A percentile compares a stretch with the other conserved stretches of the same genome.
Evolutionary conservation across 139 green algal genomes (phyloP).

Genomic region (Tetraselmis striata): DNA sequence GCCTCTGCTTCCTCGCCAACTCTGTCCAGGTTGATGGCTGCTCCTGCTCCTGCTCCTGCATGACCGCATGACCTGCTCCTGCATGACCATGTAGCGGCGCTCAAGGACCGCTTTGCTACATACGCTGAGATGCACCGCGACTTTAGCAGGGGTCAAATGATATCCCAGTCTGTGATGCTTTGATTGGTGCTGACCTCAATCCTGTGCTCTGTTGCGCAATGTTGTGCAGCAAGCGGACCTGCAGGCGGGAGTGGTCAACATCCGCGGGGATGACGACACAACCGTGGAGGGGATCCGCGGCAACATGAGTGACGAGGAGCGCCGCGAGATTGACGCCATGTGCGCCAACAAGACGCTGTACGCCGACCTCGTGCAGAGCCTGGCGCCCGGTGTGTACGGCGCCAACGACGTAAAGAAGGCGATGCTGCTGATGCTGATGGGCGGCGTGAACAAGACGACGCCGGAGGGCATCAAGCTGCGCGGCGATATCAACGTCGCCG

Average conservation of each 20-base stretch:
- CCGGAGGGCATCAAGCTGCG: constrained; percentile 80
- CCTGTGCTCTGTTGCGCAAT: too few species aligned
- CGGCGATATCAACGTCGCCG: constrained; percentile 98
- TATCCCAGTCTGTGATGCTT: too few species aligned
- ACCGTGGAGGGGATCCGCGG: constrained; percentile 53
- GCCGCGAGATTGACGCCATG: constrained; percentile 40
- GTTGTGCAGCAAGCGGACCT: constrained; percentile 40
- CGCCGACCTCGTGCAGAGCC: constrained; percentile 54
- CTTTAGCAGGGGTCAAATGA: too few species aligned
- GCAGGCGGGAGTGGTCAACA: constrained; percentile 67
- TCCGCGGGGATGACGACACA: constrained; percentile 56
- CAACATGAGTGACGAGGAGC: constrained; percentile 44
- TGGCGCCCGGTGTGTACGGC: constrained; percentile 82
- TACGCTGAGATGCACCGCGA: too few species aligned
- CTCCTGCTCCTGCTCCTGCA: background rate
- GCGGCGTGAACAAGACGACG: constrained; percentile 84
- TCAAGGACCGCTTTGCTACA: constrained; percentile 14
- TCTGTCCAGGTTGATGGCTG: constrained; percentile 41
- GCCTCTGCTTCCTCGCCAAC: constrained; percentile 80
- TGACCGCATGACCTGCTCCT: too few species aligned
- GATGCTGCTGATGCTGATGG: constrained; percentile 89
- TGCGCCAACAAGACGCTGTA: constrained; percentile 39
- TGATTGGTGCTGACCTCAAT: too few species aligned
- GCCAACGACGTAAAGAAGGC: constrained; percentile 80
- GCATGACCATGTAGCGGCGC: constrained; percentile 4